phyloP scores from a whole-genome alignment of 2,329 filamentous ascomycete species.

The Aspergillus japonicus region DNA sequence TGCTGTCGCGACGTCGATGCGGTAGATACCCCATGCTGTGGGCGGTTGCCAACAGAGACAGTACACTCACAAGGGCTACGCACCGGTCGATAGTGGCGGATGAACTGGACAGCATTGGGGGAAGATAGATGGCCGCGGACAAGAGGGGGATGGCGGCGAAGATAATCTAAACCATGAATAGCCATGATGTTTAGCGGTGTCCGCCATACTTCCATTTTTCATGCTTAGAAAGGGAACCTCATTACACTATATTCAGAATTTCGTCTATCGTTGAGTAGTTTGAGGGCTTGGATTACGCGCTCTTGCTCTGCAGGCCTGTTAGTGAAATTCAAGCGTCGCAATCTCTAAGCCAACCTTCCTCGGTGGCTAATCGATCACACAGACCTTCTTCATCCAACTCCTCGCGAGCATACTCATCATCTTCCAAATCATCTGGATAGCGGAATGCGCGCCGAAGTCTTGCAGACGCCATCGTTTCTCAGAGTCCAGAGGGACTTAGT shows the following conservation, averaged over 20 bases:
- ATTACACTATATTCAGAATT: conserved; percentile 44
- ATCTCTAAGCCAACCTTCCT: neutral
- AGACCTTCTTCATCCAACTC: conserved; percentile 74
- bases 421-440: conserved; percentile 64
- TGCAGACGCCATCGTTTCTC: conserved; percentile 50
- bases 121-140: conserved; percentile 32
- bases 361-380: conserved; percentile 4
- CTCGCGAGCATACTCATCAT: conserved; percentile 55
- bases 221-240: conserved; percentile 1
- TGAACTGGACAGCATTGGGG: conserved; percentile 28
- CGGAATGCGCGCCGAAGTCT: conserved; percentile 74
- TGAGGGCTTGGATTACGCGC: conserved; percentile 38
- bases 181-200: conserved; percentile 1
- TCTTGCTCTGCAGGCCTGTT: conserved; percentile 40
- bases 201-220: neutral
- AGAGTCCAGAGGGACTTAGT: neutral
- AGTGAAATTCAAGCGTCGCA: conserved; percentile 1
- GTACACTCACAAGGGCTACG: conserved; percentile 32
- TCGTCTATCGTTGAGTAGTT: conserved; percentile 36
- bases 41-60: conserved; percentile 40
- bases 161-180: conserved; percentile 23
- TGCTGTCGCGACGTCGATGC: conserved; percentile 26
- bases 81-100: conserved; percentile 22
- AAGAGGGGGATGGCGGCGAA: conserved; percentile 41
- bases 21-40: conserved; percentile 38